Evolutionary conservation across 1,284 basidiomycete species (phyloP), one percentile per base, ranked within the genome.

Genomic region (Cutaneotrichosporon cyanovorans): DNA sequence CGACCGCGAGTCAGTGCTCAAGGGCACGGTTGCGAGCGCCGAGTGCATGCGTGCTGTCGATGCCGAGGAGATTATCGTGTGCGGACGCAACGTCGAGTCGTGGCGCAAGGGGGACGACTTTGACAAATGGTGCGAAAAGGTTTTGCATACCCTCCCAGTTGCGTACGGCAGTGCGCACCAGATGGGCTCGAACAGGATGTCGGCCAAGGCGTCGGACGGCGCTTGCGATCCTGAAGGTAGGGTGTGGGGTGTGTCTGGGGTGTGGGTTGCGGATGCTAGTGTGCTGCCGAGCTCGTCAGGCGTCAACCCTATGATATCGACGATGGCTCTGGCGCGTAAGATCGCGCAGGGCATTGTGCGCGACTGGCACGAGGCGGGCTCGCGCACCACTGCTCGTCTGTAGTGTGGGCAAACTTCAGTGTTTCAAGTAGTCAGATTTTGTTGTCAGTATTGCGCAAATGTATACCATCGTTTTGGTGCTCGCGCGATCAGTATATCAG

Each of bases 221-320:
- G 73, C 69, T 1, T 64, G 70, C 40, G 70, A 73, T 50, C 64
- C 69, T 9, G 55, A 67, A 32, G 74, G 74, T 7, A 58, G 62
- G 16, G 70, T 75, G 0, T 74, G 72, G 60, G 74, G 73, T 4
- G 61, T 66, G 5, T 55, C 66, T 25, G 63, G 66, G 15, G 61
- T 76, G n/a, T 76, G 71, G 59, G 63, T 73, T 20, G 73, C 74
- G 7, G 74, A 76, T 42, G 74, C 73, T 20, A 66, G 63, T 30
- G 58, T 66, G 32, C 62, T 75, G 47, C 71, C 71, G 9, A 69
- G 67, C 38, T 66, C 71, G 4, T 64, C 64, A 3, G 74, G 73
- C 23, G 74, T 75, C 46, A 76, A 76, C 54, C 74, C 74, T 1
- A 74, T 75, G 73, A 63, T 75, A 40, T 72, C 73, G 7, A 60